Evolutionary conservation across 1,139 yeast species (phyloP), one percentile per base, ranked within the genome.

Genomic region (Geotrichum aggregatum): DNA sequence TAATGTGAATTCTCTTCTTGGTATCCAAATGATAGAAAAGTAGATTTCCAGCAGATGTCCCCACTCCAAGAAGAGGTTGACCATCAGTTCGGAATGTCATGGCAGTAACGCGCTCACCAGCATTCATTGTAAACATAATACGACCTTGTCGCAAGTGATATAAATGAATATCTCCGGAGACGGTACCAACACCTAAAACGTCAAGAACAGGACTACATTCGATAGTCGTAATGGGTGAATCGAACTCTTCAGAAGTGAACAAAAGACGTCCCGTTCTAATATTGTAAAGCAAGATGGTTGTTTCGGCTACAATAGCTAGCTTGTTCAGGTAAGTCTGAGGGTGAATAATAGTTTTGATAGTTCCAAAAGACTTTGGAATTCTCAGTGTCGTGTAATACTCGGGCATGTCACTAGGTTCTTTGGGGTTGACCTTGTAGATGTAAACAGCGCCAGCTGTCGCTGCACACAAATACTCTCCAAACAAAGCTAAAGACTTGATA

Each of bases 81-180:
- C 96, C 96, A 66, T 94, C 98, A 1, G 96, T 87, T 70, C 98
- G 80, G 72, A 94, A 92, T 0, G 97, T 86, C 22, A 92, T 62
- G 0, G 95, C 76, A 0, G 86, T 79, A 3, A 88, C 78, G 50
- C 79, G 74, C 45, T 77, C 77, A 3, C 83, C 82, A 0, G 86
- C 76, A 22, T 78, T 77, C 49, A 84, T 72, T 7, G 82, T 79
- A 58, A 83, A 79, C 49, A 59, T 30, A 1, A 73, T 66, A 55
- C 73, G 77, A 19, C 82, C 95, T 64, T 80, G 84, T 59, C 80
- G 83, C 59, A 92, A 65, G 64, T 94, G 82, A 68, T 76, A 84
- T 44, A 92, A 66, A 46, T 72, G 71, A 4, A 88, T 78, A 7
- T 79, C 76, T 18, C 98, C 98, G 11, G 75, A 71, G 2, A 79